Conservation (phyloP, 1,139 yeast species). For the Debaryomyces psychrophilus region DNA sequence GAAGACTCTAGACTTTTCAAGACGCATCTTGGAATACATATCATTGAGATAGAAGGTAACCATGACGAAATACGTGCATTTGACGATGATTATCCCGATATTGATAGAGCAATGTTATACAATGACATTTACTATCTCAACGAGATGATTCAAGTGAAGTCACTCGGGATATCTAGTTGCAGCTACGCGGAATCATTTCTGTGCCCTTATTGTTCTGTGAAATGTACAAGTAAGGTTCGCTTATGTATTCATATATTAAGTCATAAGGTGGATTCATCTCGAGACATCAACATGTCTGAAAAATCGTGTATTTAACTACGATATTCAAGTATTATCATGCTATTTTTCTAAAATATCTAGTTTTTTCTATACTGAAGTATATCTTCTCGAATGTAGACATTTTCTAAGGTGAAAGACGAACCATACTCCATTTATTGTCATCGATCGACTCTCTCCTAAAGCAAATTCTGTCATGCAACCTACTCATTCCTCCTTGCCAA, state of each 20-base stretch:
- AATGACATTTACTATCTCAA: neutral
- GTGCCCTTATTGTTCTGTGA: constrained; percentile 4
- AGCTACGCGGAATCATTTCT: neutral
- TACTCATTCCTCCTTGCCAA: constrained; percentile 93
- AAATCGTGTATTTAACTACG: neutral
- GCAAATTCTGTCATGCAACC: constrained; percentile 89
- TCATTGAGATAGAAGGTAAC: constrained; percentile 11
- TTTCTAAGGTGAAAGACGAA: constrained; percentile 77
- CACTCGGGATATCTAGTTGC: neutral
- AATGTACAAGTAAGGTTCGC: constrained; percentile 9
- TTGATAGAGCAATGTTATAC: constrained; percentile 3
- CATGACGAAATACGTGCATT: neutral
- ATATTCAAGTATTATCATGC: neutral
- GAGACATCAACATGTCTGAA: neutral
- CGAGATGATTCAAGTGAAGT: neutral
- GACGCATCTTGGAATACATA: constrained; percentile 14
- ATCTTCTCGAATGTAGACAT: neutral
- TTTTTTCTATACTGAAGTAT: neutral
- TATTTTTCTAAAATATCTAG: neutral
- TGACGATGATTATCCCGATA: neutral
- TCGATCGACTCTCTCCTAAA: constrained; percentile 58
- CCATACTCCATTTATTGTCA: constrained; percentile 58
- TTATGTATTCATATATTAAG: constrained; percentile 7
- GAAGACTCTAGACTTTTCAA: constrained; percentile 9
- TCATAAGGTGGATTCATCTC: constrained; percentile 1